These are phyloP conservation scores for Capsella bursapastoris DNA, from an alignment of 345 rosid species.

Conservation along the genomic window DNA sequence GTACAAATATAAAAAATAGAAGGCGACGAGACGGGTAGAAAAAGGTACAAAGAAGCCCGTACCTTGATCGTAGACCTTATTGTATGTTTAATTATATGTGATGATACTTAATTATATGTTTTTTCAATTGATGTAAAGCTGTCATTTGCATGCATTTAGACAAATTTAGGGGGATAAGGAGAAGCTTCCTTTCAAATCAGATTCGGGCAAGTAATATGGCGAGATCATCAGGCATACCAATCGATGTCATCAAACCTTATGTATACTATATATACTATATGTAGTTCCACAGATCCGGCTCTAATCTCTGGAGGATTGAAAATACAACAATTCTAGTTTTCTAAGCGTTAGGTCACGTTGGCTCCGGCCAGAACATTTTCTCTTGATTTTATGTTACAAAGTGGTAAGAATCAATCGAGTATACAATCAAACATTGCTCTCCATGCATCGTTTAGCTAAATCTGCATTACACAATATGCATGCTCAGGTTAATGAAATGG, in stretches of 20 bases:
- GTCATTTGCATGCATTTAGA: conserved; percentile 45
- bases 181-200: conserved; percentile 38
- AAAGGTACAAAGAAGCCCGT: conserved; percentile 23
- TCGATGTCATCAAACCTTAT: not conserved
- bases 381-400: too few species aligned
- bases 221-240: conserved; percentile 8
- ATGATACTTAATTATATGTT: not conserved
- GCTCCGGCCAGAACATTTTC: not conserved
- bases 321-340: not conserved
- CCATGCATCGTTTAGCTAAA: not conserved
- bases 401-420: not conserved
- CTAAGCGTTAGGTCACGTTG: not conserved
- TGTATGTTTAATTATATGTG: too few species aligned
- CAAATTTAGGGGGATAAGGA: not conserved
- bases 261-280: not conserved
- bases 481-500: too few species aligned
- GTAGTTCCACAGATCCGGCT: not conserved
- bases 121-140: conserved; percentile 24
- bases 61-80: conserved; percentile 40
- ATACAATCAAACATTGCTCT: not conserved
- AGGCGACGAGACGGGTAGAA: conserved; percentile 5
- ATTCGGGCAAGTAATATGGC: not conserved
- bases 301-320: not conserved
- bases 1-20: conserved; percentile 7
- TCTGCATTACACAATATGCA: too few species aligned